Percentiles rank a stretch among this genome's conserved stretches.
These are phyloP conservation scores for Podospora anserina DNA, from an alignment of 495 filamentous ascomycete species.

Conservation along the genomic window DNA sequence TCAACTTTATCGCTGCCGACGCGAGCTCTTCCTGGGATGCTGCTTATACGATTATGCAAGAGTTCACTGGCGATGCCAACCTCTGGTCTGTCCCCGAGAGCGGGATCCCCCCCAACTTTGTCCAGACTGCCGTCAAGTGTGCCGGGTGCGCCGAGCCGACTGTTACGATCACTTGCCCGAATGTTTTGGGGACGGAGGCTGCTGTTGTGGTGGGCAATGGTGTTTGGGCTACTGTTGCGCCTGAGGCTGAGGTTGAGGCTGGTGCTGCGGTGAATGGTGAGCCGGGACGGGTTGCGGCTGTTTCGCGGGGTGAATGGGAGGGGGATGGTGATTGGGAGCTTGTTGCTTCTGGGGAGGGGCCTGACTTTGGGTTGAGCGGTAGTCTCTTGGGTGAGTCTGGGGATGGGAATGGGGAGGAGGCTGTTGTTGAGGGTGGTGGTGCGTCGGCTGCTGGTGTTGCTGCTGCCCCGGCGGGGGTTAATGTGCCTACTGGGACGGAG, in stretches of 20 bases:
- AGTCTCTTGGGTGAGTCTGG: background rate
- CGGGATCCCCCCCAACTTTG: conserved; percentile 37
- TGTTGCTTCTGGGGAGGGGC: background rate
- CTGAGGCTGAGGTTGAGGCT: background rate
- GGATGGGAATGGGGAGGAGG: background rate
- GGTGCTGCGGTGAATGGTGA: background rate
- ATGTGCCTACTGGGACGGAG: background rate
- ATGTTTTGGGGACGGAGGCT: conserved; percentile 30
- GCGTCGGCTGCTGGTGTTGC: background rate
- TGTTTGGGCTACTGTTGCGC: conserved; percentile 34
- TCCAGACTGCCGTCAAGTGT: conserved; percentile 39
- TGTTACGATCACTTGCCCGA: conserved; percentile 37
- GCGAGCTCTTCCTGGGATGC: conserved; percentile 38
- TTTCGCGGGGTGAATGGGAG: background rate
- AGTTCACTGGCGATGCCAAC: conserved; percentile 33
- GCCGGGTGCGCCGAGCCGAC: conserved; percentile 28
- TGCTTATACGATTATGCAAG: conserved; percentile 48
- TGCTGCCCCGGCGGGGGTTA: background rate
- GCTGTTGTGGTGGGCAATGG: conserved; percentile 34
- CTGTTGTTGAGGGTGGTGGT: background rate
- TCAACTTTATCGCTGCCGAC: conserved; percentile 38
- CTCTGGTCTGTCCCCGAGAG: conserved; percentile 9
- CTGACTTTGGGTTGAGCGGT: background rate
- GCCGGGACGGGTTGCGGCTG: background rate
- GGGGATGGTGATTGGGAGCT: background rate